phyloP scores from a whole-genome alignment of 768 basidiomycete species.

The Hypsizygus marmoreus region DNA sequence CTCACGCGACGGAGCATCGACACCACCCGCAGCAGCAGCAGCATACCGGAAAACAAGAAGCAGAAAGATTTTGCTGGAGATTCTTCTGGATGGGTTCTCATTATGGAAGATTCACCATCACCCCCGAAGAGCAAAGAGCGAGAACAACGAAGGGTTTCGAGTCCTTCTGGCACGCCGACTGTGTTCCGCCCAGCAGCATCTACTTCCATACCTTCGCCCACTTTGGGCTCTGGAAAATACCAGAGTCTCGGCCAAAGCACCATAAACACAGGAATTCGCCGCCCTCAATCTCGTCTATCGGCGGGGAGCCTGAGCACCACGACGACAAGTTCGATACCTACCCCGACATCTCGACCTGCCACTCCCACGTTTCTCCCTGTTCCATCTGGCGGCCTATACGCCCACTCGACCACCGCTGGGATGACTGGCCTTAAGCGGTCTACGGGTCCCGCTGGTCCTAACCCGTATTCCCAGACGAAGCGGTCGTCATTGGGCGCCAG shows the following conservation, averaged over 20 bases:
- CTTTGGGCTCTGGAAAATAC: constrained; percentile 36
- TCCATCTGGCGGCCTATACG: constrained; percentile 53
- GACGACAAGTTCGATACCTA: constrained; percentile 64
- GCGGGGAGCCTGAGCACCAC: constrained; percentile 50
- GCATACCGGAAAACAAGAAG: constrained; percentile 43
- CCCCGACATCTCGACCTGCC: constrained; percentile 68
- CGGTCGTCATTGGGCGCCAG: constrained; percentile 64
- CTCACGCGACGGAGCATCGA: constrained; percentile 43
- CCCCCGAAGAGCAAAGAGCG: constrained; percentile 59
- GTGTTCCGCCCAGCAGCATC: constrained; percentile 51
- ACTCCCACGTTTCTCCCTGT: constrained; percentile 81
- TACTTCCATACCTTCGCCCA: constrained; percentile 48
- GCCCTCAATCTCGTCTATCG: constrained; percentile 77
- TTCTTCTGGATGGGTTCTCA: constrained; percentile 82
- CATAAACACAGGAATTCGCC: constrained; percentile 48
- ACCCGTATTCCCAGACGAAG: constrained; percentile 47
- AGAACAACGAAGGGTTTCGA: constrained; percentile 62
- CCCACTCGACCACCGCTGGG: constrained; percentile 39
- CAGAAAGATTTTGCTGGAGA: constrained; percentile 56
- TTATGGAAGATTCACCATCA: constrained; percentile 85
- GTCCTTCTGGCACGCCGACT: constrained; percentile 56
- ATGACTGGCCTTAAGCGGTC: constrained; percentile 59
- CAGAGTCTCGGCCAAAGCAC: constrained; percentile 45
- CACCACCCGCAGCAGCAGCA: constrained; percentile 48
- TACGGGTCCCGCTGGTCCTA: constrained; percentile 48